Percentiles rank a stretch among this genome's conserved stretches.
Evolutionary conservation across 495 filamentous ascomycete genomes (phyloP).

Genomic region (Xylaria telfairii): DNA sequence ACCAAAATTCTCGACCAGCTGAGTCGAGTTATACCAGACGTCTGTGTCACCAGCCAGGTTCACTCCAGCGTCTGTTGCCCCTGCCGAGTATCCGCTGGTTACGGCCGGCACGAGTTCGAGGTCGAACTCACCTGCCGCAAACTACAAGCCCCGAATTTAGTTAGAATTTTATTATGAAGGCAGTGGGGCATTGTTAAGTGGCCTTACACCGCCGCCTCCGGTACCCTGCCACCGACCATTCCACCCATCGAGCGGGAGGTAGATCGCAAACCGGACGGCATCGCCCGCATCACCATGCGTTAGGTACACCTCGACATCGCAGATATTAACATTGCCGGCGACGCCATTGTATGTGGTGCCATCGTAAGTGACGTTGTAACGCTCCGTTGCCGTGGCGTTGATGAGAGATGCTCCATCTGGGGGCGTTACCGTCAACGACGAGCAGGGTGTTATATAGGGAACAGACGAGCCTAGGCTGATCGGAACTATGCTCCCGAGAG

Average conservation of each 20-base stretch:
- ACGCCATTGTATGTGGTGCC: constrained; percentile 17
- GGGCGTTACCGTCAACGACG: constrained; percentile 25
- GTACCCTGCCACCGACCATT: constrained; percentile 62
- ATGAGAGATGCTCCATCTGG: constrained; percentile 25
- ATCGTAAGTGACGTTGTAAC: constrained; percentile 27
- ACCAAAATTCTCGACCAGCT: constrained; percentile 30
- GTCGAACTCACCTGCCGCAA: constrained; percentile 27
- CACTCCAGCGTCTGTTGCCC: constrained; percentile 41
- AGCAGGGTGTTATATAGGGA: constrained; percentile 11
- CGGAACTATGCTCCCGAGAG: constrained; percentile 24
- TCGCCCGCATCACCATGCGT: constrained; percentile 50
- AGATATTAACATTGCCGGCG: constrained; percentile 27
- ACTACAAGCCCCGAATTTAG: constrained; percentile 20
- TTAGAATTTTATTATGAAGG: constrained; percentile 14
- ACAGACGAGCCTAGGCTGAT: constrained; percentile 10
- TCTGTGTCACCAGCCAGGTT: constrained; percentile 37
- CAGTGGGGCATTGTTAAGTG: constrained; percentile 3
- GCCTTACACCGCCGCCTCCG: constrained; percentile 58
- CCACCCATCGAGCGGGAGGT: constrained; percentile 58
- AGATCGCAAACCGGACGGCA: constrained; percentile 57
- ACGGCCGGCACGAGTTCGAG: constrained; percentile 26
- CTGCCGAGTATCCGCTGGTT: constrained; percentile 30
- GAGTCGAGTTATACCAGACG: constrained; percentile 25
- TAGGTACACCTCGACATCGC: constrained; percentile 47
- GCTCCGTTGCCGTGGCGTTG: constrained; percentile 29